Evolutionary conservation across 768 basidiomycete genomes (phyloP), one percentile per base, ranked within the genome.

Genomic region (Kwoniella newhampshirensis): DNA sequence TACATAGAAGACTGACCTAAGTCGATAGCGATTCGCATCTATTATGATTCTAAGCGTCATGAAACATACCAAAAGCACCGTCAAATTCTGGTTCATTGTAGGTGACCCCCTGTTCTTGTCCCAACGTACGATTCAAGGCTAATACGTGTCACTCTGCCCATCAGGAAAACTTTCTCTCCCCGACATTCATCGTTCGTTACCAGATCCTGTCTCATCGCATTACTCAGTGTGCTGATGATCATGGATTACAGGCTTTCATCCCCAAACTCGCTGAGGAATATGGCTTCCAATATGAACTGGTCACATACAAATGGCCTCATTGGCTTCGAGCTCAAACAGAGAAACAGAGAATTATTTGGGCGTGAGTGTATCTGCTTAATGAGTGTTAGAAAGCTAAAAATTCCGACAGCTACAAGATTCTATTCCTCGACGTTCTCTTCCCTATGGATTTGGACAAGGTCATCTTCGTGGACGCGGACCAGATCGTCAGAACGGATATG

Each of bases 41-140:
- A 97, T 99, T 78, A 99, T 98, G 96, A 90, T 97, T 54, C 81
- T 97, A 32, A 94, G 91, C 65, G 96, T 99, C 28, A 80, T 98
- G 62, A 86, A 86, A 37, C 94, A 98, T 71, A 98, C 96, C 17
- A 86, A 91, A 18, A 88, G 87, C 68, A 87, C 85, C 25, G 93
- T 99, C 76, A 99, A 99, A 76, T 99, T 98, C 79, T 98, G 96
- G 96, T 98, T 98, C 78, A 98, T 99, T 62, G 89, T 75, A n/a
- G n/a, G n/a, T n/a, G n/a, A n/a, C n/a, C n/a, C n/a, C n/a, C n/a
- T n/a, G n/a, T n/a, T n/a, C n/a, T n/a, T n/a, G n/a, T n/a, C n/a
- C n/a, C n/a, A n/a, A n/a, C n/a, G n/a, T n/a, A n/a, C n/a, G n/a
- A n/a, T n/a, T n/a, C n/a, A n/a, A n/a, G n/a, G n/a, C n/a, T n/a